Evolutionary conservation across 2,329 filamentous ascomycete genomes (phyloP).

Genomic region (Xylariaceae sp.): DNA sequence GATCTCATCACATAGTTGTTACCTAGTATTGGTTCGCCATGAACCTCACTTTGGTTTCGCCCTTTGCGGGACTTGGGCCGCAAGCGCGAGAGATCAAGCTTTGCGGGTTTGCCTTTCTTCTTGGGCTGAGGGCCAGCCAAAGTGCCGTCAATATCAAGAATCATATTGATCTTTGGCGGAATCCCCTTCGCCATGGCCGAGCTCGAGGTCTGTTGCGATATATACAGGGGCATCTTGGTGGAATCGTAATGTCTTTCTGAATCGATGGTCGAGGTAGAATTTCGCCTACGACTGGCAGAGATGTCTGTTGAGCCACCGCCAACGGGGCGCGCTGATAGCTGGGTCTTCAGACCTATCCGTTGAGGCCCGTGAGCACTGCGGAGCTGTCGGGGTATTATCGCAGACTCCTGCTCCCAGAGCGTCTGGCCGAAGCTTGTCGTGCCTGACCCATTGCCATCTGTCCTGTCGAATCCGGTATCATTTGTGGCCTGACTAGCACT

Average conservation of each 20-base stretch:
- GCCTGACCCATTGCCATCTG: conserved; percentile 24
- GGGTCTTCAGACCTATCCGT: conserved; percentile 18
- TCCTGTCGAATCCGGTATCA: conserved; percentile 23
- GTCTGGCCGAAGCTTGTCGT: conserved; percentile 25
- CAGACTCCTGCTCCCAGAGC: conserved; percentile 47
- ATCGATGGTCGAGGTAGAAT: conserved; percentile 52
- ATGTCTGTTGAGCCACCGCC: conserved; percentile 36
- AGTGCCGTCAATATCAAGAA: conserved; percentile 44
- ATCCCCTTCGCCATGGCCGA: conserved; percentile 56
- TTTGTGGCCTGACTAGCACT: conserved; percentile 32
- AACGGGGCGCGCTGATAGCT: conserved; percentile 25
- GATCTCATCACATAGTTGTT: conserved; percentile 38
- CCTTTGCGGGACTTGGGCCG: conserved; percentile 34
- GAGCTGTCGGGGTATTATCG: conserved; percentile 38
- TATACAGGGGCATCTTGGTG: conserved; percentile 50
- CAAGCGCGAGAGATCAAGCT: conserved; percentile 46
- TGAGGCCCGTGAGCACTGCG: conserved; percentile 18
- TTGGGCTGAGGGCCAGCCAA: conserved; percentile 29
- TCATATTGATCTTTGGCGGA: conserved; percentile 43
- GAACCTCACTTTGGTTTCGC: conserved; percentile 21
- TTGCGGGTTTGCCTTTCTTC: conserved; percentile 47
- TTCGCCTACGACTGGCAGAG: conserved; percentile 44
- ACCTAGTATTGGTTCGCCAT: conserved; percentile 30
- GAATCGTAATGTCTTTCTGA: conserved; percentile 51
- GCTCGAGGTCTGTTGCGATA: conserved; percentile 56